Evolutionary conservation across 768 basidiomycete genomes (phyloP).

Genomic region (Exsudoporus frostii): DNA sequence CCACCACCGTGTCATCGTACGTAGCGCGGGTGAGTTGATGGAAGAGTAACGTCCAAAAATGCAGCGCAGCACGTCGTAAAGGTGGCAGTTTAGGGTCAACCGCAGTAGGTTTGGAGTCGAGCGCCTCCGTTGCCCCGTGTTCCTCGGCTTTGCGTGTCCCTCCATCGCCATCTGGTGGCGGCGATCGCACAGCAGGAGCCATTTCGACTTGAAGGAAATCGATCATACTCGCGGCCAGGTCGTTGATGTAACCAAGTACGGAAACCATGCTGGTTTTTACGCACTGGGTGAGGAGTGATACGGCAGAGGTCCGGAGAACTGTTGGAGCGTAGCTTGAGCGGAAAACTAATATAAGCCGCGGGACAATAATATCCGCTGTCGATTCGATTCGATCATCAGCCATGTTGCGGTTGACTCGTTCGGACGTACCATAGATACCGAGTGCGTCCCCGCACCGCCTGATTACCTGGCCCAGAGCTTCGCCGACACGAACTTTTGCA

Average conservation of each 20-base stretch:
- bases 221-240: constrained; percentile 65
- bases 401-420: background rate
- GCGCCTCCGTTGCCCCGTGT: constrained; percentile 13
- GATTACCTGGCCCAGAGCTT: constrained; percentile 79
- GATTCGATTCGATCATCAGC: constrained; percentile 3
- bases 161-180: constrained; percentile 17
- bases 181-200: constrained; percentile 22
- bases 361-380: constrained; percentile 68
- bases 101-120: constrained; percentile 59
- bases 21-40: constrained; percentile 51
- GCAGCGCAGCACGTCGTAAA: constrained; percentile 81
- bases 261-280: constrained; percentile 61
- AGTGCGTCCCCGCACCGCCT: constrained; percentile 68
- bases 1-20: constrained; percentile 38
- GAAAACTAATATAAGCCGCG: constrained; percentile 63
- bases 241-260: constrained; percentile 56
- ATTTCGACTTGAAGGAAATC: constrained; percentile 74
- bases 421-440: constrained; percentile 59
- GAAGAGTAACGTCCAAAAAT: constrained; percentile 72
- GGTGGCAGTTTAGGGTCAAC: constrained; percentile 66
- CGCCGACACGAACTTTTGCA: constrained; percentile 71
- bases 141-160: constrained; percentile 3
- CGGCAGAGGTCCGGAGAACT: constrained; percentile 63
- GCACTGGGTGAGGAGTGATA: constrained; percentile 73
- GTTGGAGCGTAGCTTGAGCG: constrained; percentile 63